Percentiles rank a stretch among this genome's conserved stretches.
phyloP scores from a whole-genome alignment of 1,284 basidiomycete genomes.

The Cryptococcus deneoformans region DNA sequence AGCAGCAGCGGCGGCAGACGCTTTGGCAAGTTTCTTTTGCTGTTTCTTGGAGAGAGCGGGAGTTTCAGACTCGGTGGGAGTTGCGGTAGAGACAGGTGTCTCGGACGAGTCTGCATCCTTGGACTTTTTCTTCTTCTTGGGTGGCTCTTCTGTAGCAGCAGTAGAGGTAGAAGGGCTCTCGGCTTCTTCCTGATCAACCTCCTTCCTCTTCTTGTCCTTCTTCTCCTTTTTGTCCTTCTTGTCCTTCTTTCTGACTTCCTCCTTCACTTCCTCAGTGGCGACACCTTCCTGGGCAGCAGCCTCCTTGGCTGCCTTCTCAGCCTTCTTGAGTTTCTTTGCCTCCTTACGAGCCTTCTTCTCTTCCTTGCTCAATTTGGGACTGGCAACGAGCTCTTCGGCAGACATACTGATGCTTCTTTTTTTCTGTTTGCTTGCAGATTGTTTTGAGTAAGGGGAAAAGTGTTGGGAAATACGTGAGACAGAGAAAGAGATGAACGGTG shows the following conservation, averaged over 20 bases:
- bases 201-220: constrained; percentile 42
- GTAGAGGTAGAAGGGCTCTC: constrained; percentile 1
- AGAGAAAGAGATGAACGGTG: too few species aligned
- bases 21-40: constrained; percentile 43
- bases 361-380: constrained; percentile 34
- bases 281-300: constrained; percentile 2
- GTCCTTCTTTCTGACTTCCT: constrained; percentile 16
- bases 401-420: constrained; percentile 27
- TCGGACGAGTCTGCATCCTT: constrained; percentile 28
- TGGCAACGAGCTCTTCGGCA: constrained; percentile 18
- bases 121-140: constrained; percentile 36
- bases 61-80: constrained; percentile 8
- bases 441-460: too few species aligned
- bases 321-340: constrained; percentile 15
- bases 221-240: constrained; percentile 24
- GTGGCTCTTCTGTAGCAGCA: constrained; percentile 6
- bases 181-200: constrained; percentile 19
- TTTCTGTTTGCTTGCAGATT: too few species aligned
- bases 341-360: constrained; percentile 41
- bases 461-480: too few species aligned
- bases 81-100: constrained; percentile 18
- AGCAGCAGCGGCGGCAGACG: constrained; percentile 20
- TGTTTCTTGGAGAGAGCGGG: constrained; percentile 15
- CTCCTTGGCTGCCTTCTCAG: constrained; percentile 20
- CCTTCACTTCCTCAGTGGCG: constrained; percentile 4